Base-by-base conservation (phyloP, 2,329 filamentous ascomycete genomes). In the Xylariaceae sp. region DNA sequence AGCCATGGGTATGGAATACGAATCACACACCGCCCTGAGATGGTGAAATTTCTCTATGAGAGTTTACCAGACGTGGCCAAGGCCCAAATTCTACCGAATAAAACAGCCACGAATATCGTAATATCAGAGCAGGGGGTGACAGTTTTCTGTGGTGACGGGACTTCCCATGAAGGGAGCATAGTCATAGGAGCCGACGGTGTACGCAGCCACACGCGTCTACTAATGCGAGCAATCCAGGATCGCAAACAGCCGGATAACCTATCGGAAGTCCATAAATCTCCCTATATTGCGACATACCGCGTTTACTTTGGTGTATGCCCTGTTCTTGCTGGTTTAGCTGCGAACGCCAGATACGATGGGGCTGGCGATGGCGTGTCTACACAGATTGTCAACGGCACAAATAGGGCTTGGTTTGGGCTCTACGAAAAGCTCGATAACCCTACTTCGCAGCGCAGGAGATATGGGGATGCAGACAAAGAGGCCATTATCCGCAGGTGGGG, bases 131-230 rank as follows among this genome's bases (percentile, higher is more conserved):
- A 59, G 4, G 60, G 62, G 1, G 70, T 72, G 1, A 55, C 53
- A 5, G 67, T 74, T 3, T 48, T 53, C n/a, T 70, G 72, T 4
- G 50, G 54, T 4, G 74, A 77, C 48, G 72, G 73, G 1, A 62
- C 61, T 1, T 55, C 57, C 1, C 68, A 72, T 42, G 51, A 53
- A 1, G 75, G 70, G 1, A 72, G 72, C 35, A 65, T 78, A 10
- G 53, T 77, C 6, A 63, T 77, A 24, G 75, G 75, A 11, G 70
- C 71, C 10, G 75, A 77, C 55, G 75, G 75, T 1, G 72, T 75
- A 3, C 68, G 73, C 26, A 76, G 73, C 53, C 61, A 53, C 6
- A 63, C 70, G 5, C 67, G 71, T 4, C 45, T 57, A 16, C 59
- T 69, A 39, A 72, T 75, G 63, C 60, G 61, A 29, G 55, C 58